Conservation (phyloP, 176 grass and related monocot species). For the Lolium rigidum region DNA sequence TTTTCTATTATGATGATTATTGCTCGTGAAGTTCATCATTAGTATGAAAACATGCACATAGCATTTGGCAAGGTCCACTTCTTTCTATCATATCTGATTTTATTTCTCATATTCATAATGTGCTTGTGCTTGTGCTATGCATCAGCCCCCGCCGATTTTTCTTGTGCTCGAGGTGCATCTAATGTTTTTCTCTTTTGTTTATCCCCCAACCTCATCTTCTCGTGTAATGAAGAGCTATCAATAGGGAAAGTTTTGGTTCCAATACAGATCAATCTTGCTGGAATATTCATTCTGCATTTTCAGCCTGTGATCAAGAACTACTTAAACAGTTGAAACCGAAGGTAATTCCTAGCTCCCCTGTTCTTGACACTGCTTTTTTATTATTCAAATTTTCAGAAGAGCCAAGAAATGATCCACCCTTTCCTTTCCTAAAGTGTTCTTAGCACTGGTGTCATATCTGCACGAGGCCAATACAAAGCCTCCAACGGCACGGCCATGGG, state of each 20-base stretch:
- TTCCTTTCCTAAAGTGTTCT: neutral
- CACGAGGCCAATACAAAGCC: constrained; percentile 36
- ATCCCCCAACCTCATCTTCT: neutral
- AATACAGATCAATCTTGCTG: neutral
- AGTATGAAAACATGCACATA: neutral
- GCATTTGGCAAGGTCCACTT: neutral
- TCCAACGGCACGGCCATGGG: constrained; percentile 39
- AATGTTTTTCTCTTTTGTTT: neutral
- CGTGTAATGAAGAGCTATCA: neutral
- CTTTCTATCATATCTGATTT: neutral
- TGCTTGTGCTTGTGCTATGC: neutral
- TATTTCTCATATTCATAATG: neutral
- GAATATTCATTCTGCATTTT: neutral
- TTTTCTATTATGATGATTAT: neutral
- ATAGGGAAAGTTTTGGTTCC: neutral
- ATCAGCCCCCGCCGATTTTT: neutral
- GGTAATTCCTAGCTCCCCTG: neutral
- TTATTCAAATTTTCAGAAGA: neutral
- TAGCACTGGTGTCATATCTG: neutral
- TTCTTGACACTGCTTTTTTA: neutral
- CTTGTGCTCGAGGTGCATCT: neutral
- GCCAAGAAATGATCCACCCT: neutral
- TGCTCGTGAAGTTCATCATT: neutral
- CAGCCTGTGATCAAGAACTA: neutral
- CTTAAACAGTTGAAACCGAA: neutral